These are phyloP conservation scores for Scedosporium apiospermum DNA, from an alignment of 2,329 filamentous ascomycete species.

Conservation along the genomic window DNA sequence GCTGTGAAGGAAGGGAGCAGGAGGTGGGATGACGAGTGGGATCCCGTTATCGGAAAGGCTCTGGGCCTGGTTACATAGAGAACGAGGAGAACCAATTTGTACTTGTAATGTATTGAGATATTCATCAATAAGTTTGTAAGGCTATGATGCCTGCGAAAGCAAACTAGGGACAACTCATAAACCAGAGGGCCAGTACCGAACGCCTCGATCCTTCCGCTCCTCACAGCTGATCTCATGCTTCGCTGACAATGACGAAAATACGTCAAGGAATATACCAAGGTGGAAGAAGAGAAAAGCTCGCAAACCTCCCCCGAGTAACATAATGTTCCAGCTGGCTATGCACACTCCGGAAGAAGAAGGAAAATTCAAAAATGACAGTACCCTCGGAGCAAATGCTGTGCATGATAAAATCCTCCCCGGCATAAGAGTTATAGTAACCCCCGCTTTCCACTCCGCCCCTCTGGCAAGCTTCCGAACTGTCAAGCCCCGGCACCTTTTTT, in stretches of 20 bases:
- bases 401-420: neutral
- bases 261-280: neutral
- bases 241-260: neutral
- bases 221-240: neutral
- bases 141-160: too few species aligned
- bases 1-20: slow-evolving; percentile 64
- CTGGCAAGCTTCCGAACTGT: too few species aligned
- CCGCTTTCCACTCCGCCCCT: too few species aligned
- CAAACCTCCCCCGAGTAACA: neutral
- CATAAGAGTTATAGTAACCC: neutral
- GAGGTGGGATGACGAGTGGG: slow-evolving; percentile 92
- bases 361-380: neutral
- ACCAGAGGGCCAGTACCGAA: neutral
- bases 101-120: slow-evolving; percentile 2
- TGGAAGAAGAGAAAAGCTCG: slow-evolving; percentile 4
- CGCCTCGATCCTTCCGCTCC: neutral
- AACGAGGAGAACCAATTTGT: neutral
- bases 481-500: too few species aligned
- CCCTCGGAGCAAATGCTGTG: neutral
- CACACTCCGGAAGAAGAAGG: neutral
- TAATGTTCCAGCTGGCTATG: neutral
- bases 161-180: neutral
- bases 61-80: slow-evolving; percentile 37
- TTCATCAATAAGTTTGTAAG: neutral
- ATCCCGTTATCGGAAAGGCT: slow-evolving; percentile 66